phyloP scores from a whole-genome alignment of 2,329 filamentous ascomycete species.

The Mycosphaerelloides madeirae region DNA sequence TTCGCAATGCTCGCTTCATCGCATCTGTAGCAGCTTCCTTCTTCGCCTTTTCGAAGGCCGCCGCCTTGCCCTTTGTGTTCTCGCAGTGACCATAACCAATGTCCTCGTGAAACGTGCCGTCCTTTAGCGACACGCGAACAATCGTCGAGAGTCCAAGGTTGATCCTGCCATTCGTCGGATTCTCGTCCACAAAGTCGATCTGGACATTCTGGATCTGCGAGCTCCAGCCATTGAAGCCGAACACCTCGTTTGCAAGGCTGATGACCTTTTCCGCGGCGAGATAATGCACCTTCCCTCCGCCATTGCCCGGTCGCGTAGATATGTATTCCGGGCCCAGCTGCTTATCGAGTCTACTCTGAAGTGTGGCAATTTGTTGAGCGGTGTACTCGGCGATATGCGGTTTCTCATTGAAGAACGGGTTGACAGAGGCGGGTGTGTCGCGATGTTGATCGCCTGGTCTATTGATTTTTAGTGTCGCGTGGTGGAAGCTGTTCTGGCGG shows the following conservation, averaged over 20 bases:
- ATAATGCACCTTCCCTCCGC: conserved; percentile 85
- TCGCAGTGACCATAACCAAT: conserved; percentile 96
- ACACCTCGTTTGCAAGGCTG: conserved; percentile 87
- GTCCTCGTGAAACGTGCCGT: conserved; percentile 97
- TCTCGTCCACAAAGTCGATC: conserved; percentile 92
- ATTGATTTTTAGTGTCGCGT: conserved; percentile 9
- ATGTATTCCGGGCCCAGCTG: conserved; percentile 96
- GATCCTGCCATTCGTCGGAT: conserved; percentile 69
- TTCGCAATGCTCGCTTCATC: conserved; percentile 81
- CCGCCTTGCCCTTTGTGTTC: conserved; percentile 90
- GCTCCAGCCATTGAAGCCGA: conserved; percentile 97
- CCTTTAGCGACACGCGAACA: conserved; percentile 80
- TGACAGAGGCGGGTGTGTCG: conserved; percentile 46
- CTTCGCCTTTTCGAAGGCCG: conserved; percentile 96
- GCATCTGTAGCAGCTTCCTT: conserved; percentile 96
- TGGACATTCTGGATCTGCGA: conserved; percentile 92
- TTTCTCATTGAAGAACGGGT: conserved; percentile 74
- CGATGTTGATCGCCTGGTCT: conserved; percentile 36
- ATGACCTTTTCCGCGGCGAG: conserved; percentile 96
- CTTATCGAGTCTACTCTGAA: conserved; percentile 82
- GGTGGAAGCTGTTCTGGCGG: background rate
- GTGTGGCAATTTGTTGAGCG: conserved; percentile 80
- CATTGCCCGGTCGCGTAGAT: conserved; percentile 76
- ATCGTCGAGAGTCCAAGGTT: conserved; percentile 85
- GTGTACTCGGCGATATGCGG: conserved; percentile 74